Percentiles rank a stretch among this genome's conserved stretches.
These are phyloP conservation scores for Lumnitzera littorea DNA, from an alignment of 345 rosid genomes.

Conservation along the genomic window DNA sequence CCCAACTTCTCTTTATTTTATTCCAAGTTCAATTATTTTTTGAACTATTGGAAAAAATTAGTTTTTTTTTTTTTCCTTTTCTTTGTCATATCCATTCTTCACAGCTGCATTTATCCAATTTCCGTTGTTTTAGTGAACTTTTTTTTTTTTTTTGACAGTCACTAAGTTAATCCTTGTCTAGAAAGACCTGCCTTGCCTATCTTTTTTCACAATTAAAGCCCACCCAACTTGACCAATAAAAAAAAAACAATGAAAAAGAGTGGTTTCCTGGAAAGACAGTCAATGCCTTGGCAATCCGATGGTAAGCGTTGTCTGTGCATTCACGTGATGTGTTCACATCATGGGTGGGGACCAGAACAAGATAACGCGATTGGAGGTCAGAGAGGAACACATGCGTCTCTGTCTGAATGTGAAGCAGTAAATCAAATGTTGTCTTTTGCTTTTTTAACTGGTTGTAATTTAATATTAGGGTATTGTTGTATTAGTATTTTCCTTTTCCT, in stretches of 20 bases:
- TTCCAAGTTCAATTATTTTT: background rate
- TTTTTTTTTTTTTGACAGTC: too few species aligned
- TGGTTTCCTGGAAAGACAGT: slow-evolving; percentile 8
- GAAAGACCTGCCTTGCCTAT: too few species aligned
- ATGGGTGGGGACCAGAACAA: slow-evolving; percentile 33
- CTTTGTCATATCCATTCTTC: background rate
- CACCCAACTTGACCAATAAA: too few species aligned
- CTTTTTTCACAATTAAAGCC: too few species aligned
- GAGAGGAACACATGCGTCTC: slow-evolving; percentile 24
- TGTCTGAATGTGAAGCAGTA: slow-evolving; percentile 1
- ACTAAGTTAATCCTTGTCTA: too few species aligned
- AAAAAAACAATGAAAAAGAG: too few species aligned
- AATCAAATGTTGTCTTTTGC: background rate
- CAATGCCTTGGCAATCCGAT: slow-evolving; percentile 19
- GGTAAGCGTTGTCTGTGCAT: slow-evolving; percentile 20
- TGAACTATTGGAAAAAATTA: background rate
- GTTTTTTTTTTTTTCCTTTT: background rate
- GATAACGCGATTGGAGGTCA: slow-evolving; percentile 35
- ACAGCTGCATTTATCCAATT: too few species aligned
- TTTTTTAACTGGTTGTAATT: background rate
- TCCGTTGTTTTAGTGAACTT: too few species aligned
- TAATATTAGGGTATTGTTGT: too few species aligned
- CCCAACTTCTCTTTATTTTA: background rate
- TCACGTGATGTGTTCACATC: slow-evolving; percentile 51
- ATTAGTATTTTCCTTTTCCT: too few species aligned